Conservation (phyloP, 768 basidiomycete genomes). For the Kwoniella botswanensis region DNA sequence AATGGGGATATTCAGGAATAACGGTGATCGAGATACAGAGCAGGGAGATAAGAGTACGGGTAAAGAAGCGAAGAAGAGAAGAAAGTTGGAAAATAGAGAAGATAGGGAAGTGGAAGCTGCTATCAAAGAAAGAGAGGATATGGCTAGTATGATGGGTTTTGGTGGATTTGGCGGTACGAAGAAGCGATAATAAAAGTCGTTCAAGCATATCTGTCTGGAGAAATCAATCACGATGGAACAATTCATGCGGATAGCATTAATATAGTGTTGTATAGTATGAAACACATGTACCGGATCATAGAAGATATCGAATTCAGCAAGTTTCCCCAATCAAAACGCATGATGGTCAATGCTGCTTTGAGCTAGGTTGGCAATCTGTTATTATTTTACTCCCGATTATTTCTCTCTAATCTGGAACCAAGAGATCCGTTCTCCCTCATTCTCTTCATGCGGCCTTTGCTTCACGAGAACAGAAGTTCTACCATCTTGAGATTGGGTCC, state of each 20-base stretch:
- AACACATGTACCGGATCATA: not conserved
- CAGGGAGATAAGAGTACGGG: not conserved
- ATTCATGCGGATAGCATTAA: not conserved
- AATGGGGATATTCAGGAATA: slow-evolving; percentile 59
- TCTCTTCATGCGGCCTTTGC: no score
- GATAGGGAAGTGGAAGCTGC: slow-evolving; percentile 30
- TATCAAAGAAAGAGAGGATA: slow-evolving; percentile 65
- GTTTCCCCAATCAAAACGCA: no score
- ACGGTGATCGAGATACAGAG: not conserved
- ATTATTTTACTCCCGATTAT: no score
- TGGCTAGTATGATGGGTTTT: slow-evolving; percentile 88
- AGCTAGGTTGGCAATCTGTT: no score
- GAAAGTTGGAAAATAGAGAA: slow-evolving; percentile 23
- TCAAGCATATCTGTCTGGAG: no score
- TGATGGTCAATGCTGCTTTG: no score
- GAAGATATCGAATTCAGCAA: no score
- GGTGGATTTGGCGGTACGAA: slow-evolving; percentile 74
- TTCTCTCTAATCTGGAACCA: no score
- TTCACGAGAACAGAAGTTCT: no score
- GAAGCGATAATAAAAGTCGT: slow-evolving; percentile 15
- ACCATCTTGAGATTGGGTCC: no score
- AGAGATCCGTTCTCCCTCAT: no score
- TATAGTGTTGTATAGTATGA: not conserved
- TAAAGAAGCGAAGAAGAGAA: slow-evolving; percentile 8
- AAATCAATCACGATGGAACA: no score